Base-by-base conservation (phyloP, 805 yeast species). In the Middelhovenomyces tepae region DNA sequence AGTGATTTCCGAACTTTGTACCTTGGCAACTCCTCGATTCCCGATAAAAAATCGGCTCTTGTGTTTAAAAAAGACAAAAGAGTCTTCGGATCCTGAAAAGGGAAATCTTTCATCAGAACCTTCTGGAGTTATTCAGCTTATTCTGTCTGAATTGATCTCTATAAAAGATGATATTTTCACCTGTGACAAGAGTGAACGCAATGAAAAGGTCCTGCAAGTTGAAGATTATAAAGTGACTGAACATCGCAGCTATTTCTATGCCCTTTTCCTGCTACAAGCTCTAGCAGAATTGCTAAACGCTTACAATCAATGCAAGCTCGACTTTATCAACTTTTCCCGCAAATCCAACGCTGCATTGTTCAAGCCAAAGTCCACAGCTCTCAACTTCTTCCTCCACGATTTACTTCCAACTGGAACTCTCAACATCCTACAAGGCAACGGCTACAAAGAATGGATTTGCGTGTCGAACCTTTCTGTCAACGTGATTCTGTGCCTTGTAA, bases 221-320 rank as follows among this genome's bases (percentile, higher is more conserved):
- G 22, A 24, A 11, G 47, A 44, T 13, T 50, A 50, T 31, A 42
- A 36, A 18, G 36, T 48, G 5, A 33, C 36, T 18, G 51, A 38
- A 36, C 81, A 80, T 48, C 59, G 64, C 5, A 65, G 70, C 19
- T 82, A 78, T 54, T 67, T 76, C 0, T 78, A 81, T 46, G 73
- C 75, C 38, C 68, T 78, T 27, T 86, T 78, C 52, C 55, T 87
- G 29, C 57, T 87, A 24, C 82, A 76, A 43, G 57, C 73, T 0
- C 54, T 86, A 24, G 67, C 76, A 0, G 96, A 87, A 44, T 57
- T 85, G 5, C 54, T 87, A 5, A 71, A 77, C 2, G 81, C 95
- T 2, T 87, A 86, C 51, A 79, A 77, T 40, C 78, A 76, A 40
- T 73, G 86, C 32, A 87, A 87, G 52, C 66, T 81, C 31, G 95